Conservation (phyloP, 768 basidiomycete genomes). For the Agaricus sinodeliciosus region DNA sequence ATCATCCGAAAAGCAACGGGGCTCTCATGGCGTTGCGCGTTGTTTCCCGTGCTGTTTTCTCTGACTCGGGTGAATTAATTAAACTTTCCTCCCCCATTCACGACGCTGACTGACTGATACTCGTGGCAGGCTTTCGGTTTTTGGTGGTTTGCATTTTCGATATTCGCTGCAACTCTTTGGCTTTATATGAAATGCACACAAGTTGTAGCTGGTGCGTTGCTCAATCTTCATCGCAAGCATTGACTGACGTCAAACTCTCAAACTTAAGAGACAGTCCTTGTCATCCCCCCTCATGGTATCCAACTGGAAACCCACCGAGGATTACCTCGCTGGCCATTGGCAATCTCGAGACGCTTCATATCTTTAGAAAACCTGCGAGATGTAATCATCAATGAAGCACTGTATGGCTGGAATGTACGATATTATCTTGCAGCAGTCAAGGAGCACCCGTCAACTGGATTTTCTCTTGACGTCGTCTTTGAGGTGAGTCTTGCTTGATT, state of each 20-base stretch:
- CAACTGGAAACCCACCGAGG: constrained; percentile 72
- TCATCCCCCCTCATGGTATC: constrained; percentile 61
- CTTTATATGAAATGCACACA: constrained; percentile 6
- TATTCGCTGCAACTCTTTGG: neutral
- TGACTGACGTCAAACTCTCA: neutral
- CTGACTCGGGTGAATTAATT: neutral
- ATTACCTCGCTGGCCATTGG: constrained; percentile 31
- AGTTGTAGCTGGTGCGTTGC: constrained; percentile 15
- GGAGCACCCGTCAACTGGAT: constrained; percentile 19
- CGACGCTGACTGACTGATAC: neutral
- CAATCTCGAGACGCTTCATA: constrained; percentile 49
- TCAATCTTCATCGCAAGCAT: neutral
- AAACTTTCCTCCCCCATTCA: neutral
- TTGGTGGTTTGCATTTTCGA: neutral
- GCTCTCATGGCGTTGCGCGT: constrained; percentile 22
- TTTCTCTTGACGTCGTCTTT: constrained; percentile 48
- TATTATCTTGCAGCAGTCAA: constrained; percentile 56
- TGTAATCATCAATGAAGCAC: constrained; percentile 68
- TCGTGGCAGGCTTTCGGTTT: neutral
- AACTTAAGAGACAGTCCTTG: constrained; percentile 57
- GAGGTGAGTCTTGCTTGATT: constrained; percentile 35
- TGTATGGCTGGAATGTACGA: constrained; percentile 64
- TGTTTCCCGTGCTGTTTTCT: neutral
- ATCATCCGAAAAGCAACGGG: constrained; percentile 24
- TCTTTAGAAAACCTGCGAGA: constrained; percentile 48